Percentiles rank a stretch among this genome's conserved stretches.
phyloP scores from a whole-genome alignment of 2,329 filamentous ascomycete species.

The Microcera coccophila region DNA sequence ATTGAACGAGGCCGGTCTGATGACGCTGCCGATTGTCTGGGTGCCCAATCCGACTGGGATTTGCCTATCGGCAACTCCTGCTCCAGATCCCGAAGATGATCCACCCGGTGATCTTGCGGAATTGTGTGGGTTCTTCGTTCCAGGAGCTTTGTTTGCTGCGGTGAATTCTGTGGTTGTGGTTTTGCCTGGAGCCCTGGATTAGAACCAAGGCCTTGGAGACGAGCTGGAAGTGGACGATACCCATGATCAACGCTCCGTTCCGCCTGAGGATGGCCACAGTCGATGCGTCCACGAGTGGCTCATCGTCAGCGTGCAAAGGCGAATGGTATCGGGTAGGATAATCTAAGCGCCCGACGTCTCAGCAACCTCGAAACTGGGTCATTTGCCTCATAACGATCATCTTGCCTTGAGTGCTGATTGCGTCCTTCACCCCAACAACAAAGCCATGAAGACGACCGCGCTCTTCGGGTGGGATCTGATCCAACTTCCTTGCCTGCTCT shows the following conservation, averaged over 20 bases:
- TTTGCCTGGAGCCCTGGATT: conserved; percentile 10
- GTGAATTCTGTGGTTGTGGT: conserved; percentile 62
- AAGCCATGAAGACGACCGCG: conserved; percentile 56
- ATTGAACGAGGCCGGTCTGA: conserved; percentile 62
- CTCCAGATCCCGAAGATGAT: conserved; percentile 63
- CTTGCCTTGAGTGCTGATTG: conserved; percentile 52
- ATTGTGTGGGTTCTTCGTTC: conserved; percentile 63
- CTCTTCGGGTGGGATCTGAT: conserved; percentile 42
- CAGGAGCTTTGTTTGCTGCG: conserved; percentile 48
- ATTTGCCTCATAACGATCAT: no score
- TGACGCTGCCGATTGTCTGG: conserved; percentile 61
- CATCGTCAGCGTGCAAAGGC: conserved; percentile 47
- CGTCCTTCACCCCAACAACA: conserved; percentile 56
- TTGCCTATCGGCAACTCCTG: conserved; percentile 63
- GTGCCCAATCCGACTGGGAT: conserved; percentile 59
- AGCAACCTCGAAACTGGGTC: no score
- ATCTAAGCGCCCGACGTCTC: no score
- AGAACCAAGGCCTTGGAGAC: neutral
- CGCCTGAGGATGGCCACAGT: conserved; percentile 47
- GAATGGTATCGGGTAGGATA: conserved; percentile 58
- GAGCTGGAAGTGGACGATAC: conserved; percentile 9
- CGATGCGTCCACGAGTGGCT: conserved; percentile 48
- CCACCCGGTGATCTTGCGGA: conserved; percentile 61
- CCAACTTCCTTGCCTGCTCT: conserved; percentile 45
- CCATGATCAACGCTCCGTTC: conserved; percentile 53